Evolutionary conservation across 495 filamentous ascomycete species (phyloP).

Genomic region (Amniculicola lignicola): DNA sequence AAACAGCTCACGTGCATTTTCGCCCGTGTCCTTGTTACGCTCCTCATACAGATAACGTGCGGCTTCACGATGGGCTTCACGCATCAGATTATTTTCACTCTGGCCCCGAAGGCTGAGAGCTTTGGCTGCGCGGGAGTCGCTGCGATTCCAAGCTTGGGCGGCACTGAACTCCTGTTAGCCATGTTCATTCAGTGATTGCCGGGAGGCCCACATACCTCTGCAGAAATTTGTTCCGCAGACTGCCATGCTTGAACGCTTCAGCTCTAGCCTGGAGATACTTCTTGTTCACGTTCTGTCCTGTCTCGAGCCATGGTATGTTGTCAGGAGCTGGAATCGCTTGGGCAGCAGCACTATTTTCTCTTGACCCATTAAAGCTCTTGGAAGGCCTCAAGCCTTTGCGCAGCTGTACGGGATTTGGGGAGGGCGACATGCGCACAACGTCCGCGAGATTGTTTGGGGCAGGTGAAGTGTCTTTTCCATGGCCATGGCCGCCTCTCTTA

Average conservation of each 20-base stretch:
- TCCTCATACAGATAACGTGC: conserved; percentile 90
- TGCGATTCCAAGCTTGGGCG: conserved; percentile 99
- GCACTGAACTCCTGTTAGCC: conserved; percentile 55
- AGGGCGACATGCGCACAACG: conserved; percentile 89
- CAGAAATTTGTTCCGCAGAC: conserved; percentile 92
- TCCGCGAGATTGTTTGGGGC: conserved; percentile 89
- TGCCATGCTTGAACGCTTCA: conserved; percentile 94
- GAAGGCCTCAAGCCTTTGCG: conserved; percentile 27
- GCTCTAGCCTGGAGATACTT: conserved; percentile 90
- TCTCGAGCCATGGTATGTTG: conserved; percentile 96
- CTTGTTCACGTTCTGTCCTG: conserved; percentile 84
- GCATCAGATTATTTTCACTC: conserved; percentile 94
- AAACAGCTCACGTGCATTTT: conserved; percentile 69
- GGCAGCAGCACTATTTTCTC: conserved; percentile 76
- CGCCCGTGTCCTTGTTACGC: conserved; percentile 70
- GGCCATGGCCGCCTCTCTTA: conserved; percentile 73
- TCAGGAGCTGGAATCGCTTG: conserved; percentile 81
- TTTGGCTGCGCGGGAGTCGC: conserved; percentile 94
- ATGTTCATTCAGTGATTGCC: neutral
- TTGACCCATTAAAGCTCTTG: conserved; percentile 56
- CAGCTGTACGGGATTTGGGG: conserved; percentile 54
- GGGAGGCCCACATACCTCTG: conserved; percentile 63
- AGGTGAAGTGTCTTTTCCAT: conserved; percentile 55
- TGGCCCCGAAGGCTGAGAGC: conserved; percentile 90
- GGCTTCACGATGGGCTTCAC: conserved; percentile 93